Evolutionary conservation across 495 filamentous ascomycete genomes (phyloP).

Genomic region (Penicillium herquei): DNA sequence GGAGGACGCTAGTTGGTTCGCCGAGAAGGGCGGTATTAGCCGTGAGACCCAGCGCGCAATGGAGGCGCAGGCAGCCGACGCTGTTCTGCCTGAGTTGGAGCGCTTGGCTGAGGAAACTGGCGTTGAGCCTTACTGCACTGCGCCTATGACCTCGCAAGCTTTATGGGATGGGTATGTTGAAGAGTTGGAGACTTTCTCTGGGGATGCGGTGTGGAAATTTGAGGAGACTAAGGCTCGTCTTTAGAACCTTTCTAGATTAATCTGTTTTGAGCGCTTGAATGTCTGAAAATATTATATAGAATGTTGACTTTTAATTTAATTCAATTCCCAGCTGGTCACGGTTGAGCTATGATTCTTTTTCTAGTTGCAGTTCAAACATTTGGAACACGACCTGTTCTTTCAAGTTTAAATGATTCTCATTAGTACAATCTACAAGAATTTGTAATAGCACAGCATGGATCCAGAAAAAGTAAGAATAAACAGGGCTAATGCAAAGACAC

Average conservation of each 20-base stretch:
- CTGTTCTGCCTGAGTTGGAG: constrained; percentile 7
- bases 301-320: no score
- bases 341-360: no score
- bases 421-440: no score
- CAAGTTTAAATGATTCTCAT: no score
- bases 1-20: constrained; percentile 6
- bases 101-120: constrained; percentile 9
- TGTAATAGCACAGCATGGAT: no score
- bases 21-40: constrained; percentile 1
- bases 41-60: not conserved
- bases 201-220: not conserved
- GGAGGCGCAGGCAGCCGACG: constrained; percentile 4
- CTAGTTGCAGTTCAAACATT: no score
- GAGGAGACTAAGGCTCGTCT: not conserved
- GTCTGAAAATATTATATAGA: not conserved
- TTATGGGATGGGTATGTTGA: constrained; percentile 6
- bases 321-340: not conserved
- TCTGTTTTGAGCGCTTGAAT: not conserved
- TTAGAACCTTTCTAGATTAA: not conserved
- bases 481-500: no score
- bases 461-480: no score
- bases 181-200: constrained; percentile 3
- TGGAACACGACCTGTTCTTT: no score
- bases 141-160: constrained; percentile 10
- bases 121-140: constrained; percentile 7